These are phyloP conservation scores for Phytophthora pseudosyringae DNA, from an alignment of 352 stramenopile species.

Conservation along the genomic window DNA sequence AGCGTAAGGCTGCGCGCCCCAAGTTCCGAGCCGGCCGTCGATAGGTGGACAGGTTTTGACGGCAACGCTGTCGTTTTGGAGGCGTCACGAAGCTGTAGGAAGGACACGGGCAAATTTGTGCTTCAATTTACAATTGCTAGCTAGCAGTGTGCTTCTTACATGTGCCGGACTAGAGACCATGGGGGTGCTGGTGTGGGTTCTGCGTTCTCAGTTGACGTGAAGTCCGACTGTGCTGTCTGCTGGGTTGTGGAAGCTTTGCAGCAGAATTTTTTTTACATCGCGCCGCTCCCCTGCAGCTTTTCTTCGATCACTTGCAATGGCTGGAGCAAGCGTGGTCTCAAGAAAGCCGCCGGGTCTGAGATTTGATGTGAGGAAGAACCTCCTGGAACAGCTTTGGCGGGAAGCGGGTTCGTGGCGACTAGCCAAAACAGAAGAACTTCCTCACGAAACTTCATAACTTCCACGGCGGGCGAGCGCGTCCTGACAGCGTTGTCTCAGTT, in stretches of 20 bases:
- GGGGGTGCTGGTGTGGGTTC: background rate
- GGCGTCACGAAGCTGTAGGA: background rate
- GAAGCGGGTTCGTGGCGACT: constrained; percentile 10
- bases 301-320: background rate
- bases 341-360: background rate
- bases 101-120: constrained; percentile 12
- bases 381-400: constrained; percentile 7
- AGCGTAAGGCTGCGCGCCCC: constrained; percentile 62
- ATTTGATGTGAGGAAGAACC: constrained; percentile 28
- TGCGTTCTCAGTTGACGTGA: constrained; percentile 1
- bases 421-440: constrained; percentile 42
- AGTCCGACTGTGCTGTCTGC: background rate
- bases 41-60: constrained; percentile 31
- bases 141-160: background rate
- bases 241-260: background rate
- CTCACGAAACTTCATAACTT: constrained; percentile 47
- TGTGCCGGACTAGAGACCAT: background rate
- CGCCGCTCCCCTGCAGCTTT: constrained; percentile 5
- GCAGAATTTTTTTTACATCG: background rate
- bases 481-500: constrained; percentile 15
- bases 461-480: constrained; percentile 32
- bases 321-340: background rate
- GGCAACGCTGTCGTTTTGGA: background rate
- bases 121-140: constrained; percentile 19
- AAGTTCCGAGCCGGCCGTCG: constrained; percentile 52